phyloP scores from a whole-genome alignment of 257 asterid species.

The Solanum paucissectum region DNA sequence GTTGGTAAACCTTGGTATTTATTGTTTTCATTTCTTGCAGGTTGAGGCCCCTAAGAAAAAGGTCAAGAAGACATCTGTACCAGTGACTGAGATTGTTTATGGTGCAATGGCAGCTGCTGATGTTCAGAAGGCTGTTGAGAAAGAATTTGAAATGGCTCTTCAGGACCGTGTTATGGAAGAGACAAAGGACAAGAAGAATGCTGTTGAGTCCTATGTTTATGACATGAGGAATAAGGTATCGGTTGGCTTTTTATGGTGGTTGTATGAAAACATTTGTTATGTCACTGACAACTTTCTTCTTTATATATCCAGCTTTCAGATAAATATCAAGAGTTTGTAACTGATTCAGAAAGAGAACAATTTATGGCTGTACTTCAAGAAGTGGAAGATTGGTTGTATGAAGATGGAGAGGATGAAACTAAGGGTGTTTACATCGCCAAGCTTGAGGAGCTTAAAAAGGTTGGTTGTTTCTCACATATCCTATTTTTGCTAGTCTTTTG shows the following conservation, averaged over 20 bases:
- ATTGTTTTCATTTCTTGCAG: neutral
- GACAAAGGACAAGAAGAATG: slow-evolving; percentile 92
- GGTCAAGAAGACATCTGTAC: slow-evolving; percentile 66
- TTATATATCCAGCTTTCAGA: slow-evolving; percentile 53
- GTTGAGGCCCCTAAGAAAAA: slow-evolving; percentile 78
- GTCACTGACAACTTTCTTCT: neutral
- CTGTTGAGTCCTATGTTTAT: slow-evolving; percentile 91
- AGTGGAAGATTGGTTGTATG: slow-evolving; percentile 94
- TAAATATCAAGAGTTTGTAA: slow-evolving; percentile 54
- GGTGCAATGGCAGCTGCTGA: slow-evolving; percentile 68
- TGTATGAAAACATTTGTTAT: neutral
- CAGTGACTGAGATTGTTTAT: slow-evolving; percentile 58
- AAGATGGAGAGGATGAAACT: slow-evolving; percentile 93
- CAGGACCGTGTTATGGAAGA: slow-evolving; percentile 99
- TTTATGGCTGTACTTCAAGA: slow-evolving; percentile 65
- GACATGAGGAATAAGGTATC: slow-evolving; percentile 87
- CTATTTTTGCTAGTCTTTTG: neutral
- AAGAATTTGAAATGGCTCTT: slow-evolving; percentile 94
- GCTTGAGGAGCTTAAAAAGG: slow-evolving; percentile 79
- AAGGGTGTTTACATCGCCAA: slow-evolving; percentile 64
- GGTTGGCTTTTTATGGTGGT: neutral
- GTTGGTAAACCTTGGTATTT: neutral
- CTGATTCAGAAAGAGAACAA: slow-evolving; percentile 69
- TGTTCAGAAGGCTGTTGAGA: slow-evolving; percentile 80
- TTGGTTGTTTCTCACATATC: neutral